Base-by-base conservation (phyloP, 2,329 filamentous ascomycete species). In the Penicillium sp. region DNA sequence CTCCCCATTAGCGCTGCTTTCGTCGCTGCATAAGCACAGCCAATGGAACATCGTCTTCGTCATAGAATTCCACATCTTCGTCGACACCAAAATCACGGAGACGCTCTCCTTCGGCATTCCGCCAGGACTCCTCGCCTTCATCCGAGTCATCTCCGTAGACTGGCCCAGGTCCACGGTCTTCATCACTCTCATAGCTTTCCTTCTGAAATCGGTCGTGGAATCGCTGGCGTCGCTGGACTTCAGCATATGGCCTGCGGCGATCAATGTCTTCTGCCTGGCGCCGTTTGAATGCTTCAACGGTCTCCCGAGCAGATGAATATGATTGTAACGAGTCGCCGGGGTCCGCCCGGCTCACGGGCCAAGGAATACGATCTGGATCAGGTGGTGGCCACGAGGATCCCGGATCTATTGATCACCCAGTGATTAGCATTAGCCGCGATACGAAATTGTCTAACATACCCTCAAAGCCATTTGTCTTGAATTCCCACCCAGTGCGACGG, bases 61-160 rank as follows among this genome's bases (percentile, higher is more conserved):
- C 85, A 63, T 85, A 86, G 56, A 87, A 87, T 60, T 87, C 85
- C 1, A 80, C 78, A 29, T 86, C 83, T 67, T 87, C 85, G 64
- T 88, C 86, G 3, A 88, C 83, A 0, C 86, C 86, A 67, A 87
- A 88, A 61, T 88, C 86, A 19, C 81, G 75, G 22, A 88, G 72
- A 21, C 84, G 72, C 60, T 88, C 85, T 4, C 86, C 86, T 65
- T 87, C 85, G 0, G 82, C 80, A 63, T 87, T 86, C 27, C 78
- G 78, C 86, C 86, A 88, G 1, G 75, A 80, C 71, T 86, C 84
- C 68, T 86, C 84, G 5, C 84, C 84, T 59, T 78, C 77, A 52
- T 71, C 68, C 11, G 66, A 64, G 4, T 63, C 64, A 14, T 64
- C 59, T 2, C 64, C 62, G 22, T 63, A 63, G 13, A 61, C 52